Percentiles rank a stretch among this genome's conserved stretches.
These are phyloP conservation scores for Aspergillus flavus DNA, from an alignment of 2,329 filamentous ascomycete species.

Conservation along the genomic window DNA sequence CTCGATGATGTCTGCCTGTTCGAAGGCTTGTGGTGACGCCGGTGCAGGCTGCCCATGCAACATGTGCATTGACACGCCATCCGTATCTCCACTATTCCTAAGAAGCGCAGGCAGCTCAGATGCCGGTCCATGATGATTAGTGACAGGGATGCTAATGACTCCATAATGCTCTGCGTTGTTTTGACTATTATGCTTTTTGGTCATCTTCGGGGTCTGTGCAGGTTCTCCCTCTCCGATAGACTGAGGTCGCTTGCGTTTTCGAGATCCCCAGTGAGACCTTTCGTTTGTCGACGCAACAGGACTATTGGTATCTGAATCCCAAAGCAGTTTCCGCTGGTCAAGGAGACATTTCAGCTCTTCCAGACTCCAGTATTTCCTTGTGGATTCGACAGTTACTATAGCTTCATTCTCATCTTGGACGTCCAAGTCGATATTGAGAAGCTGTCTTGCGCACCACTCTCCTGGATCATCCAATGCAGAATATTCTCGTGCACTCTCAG, in stretches of 20 bases:
- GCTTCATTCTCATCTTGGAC: background rate
- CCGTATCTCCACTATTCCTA: background rate
- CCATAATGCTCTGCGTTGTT: background rate
- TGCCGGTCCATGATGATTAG: background rate
- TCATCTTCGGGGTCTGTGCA: too few species aligned
- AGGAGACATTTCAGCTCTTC: slow-evolving; percentile 27
- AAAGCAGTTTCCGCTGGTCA: slow-evolving; percentile 18
- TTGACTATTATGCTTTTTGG: background rate
- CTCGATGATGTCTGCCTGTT: background rate
- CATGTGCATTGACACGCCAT: background rate
- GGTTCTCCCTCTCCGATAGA: background rate
- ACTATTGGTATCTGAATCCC: slow-evolving; percentile 8
- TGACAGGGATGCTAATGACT: background rate
- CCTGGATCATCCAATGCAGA: background rate
- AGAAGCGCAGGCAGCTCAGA: background rate
- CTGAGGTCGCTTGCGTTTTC: slow-evolving; percentile 5
- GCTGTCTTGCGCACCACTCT: slow-evolving; percentile 6
- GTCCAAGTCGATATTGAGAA: slow-evolving; percentile 20
- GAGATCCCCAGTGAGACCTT: slow-evolving; percentile 4
- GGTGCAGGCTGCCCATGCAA: background rate
- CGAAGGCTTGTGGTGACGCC: background rate
- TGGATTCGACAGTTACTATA: background rate
- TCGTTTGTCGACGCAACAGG: background rate
- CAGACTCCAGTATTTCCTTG: slow-evolving; percentile 23
- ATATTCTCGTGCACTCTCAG: background rate